Evolutionary conservation across 306 rosid genomes (phyloP), one percentile per base, ranked within the genome.

Genomic region (Cyclanthera cordifolia): DNA sequence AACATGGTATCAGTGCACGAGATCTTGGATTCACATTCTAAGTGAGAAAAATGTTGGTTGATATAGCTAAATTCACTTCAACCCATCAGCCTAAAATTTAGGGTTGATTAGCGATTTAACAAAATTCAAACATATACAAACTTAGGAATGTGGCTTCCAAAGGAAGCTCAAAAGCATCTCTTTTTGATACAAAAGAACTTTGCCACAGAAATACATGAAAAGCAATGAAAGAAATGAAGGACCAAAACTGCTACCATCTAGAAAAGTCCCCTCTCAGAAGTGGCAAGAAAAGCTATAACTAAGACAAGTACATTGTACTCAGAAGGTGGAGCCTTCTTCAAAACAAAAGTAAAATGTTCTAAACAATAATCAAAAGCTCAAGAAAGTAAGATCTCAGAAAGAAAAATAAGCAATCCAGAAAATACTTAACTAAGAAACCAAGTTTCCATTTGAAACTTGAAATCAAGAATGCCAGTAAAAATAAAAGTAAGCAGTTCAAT

Each of bases 311-410:
- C 53, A 15, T 64, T 23, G 72, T 76, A 75, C 77, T 39, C 73
- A 11, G 63, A 89, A 80, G 78, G 86, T 70, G 80, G 80, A 84
- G 67, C 27, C 95, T 87, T 87, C 82, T 43, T 23, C 80, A 79
- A 76, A 71, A 90, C 89, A 76, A 90, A 87, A 89, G 91, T 73
- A 77, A n/a, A 43, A 76, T 63, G 12, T 5, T 20, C 27, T 63
- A 21, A 37, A 61, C 19, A 41, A 5, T 19, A 61, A 41, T 20
- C 17, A 20, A 61, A 25, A 37, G 19, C 51, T 63, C 69, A 39
- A 63, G 69, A 63, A 21, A 63, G 64, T 28, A 23, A 4, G 8
- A 8, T 20, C 28, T 52, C 57, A 52, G 24, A 6, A 6, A 0
- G 6, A 23, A 57, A 28, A 28, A 57, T 16, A 16, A 14, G 21